A percentile compares a stretch with the other conserved stretches of the same genome.
Evolutionary conservation across 2,329 filamentous ascomycete species (phyloP).

Genomic region (Alternaria triticimaculans): DNA sequence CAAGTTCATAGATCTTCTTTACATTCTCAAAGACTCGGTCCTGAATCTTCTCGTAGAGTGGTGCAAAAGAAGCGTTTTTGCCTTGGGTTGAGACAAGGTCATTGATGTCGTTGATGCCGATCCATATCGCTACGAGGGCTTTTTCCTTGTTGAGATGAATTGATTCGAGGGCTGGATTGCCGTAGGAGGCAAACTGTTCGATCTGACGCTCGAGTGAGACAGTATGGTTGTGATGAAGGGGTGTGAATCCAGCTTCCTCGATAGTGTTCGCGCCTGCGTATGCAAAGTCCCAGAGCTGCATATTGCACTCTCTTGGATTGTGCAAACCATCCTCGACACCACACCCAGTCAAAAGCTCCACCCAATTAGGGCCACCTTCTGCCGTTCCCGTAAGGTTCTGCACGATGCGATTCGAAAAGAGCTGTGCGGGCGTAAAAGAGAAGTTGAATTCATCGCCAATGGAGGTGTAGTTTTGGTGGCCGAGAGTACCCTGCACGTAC

Average conservation of each 20-base stretch:
- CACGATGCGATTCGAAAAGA: conserved; percentile 58
- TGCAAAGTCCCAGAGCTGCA: conserved; percentile 64
- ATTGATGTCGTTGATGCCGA: conserved; percentile 64
- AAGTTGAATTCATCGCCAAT: conserved; percentile 61
- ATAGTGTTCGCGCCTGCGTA: conserved; percentile 62
- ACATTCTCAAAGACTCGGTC: conserved; percentile 52
- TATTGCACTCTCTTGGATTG: conserved; percentile 53
- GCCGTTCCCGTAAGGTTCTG: conserved; percentile 58
- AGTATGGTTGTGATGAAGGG: conserved; percentile 60
- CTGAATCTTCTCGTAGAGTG: conserved; percentile 55
- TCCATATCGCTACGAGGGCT: conserved; percentile 60
- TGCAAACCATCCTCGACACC: conserved; percentile 54
- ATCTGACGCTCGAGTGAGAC: conserved; percentile 60
- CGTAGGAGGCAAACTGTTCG: conserved; percentile 56
- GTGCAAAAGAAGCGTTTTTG: conserved; percentile 53
- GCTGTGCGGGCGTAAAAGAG: conserved; percentile 52
- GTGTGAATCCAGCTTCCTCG: conserved; percentile 44
- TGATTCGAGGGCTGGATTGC: conserved; percentile 48
- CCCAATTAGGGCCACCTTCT: conserved; percentile 63
- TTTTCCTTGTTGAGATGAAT: conserved; percentile 42
- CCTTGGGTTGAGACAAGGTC: conserved; percentile 52
- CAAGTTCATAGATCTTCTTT: conserved; percentile 50
- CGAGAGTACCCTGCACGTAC: conserved; percentile 61
- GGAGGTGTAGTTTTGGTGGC: conserved; percentile 60
- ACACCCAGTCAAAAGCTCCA: conserved; percentile 61